Evolutionary conservation across 2,329 filamentous ascomycete species (phyloP), one percentile per base, ranked within the genome.

Genomic region (Lanzia echinophila): DNA sequence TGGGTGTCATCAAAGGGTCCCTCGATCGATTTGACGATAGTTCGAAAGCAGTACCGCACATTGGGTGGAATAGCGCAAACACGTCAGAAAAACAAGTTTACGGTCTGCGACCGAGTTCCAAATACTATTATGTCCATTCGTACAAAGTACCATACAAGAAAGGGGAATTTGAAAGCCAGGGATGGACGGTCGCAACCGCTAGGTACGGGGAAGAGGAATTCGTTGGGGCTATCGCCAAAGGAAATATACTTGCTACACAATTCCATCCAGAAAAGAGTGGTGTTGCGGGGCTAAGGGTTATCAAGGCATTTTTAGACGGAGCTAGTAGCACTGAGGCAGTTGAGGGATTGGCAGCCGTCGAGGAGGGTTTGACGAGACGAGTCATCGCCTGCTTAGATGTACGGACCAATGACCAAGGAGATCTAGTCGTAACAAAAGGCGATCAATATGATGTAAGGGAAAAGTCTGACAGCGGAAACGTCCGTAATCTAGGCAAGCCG

Each of bases 251-350:
- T 55, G 91, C 87, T 2, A 96, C 94, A 2, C 94, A 99, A 66
- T 99, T 99, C 70, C 94, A 99, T 73, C 94, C 94, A 0, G 94
- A 99, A 68, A 99, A 99, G 78, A 95, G 89, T 67, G 94, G 94
- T 50, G 84, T 86, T 17, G 92, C 94, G 2, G 94, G 94, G 11
- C 73, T 97, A 57, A 79, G 90, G 31, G 86, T 95, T 1, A 66
- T 99, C 61, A 86, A 86, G 63, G 86, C 92, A 6, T 99, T 99
- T 69, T 74, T 97, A 32, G 81, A 87, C n/a, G 88, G 89, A 15
- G 75, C 79, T 56, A 48, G 32, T 3, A 76, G 78, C 44, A 60
- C 44, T 7, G 57, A 50, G 3, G 38, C 50, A 10, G 62, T 63
- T 3, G 62, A 66, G 34, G 65, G 63, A 33, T 65, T 68, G 47